These are phyloP conservation scores for Conoideocrella luteorostrata DNA, from an alignment of 2,329 filamentous ascomycete species.

Conservation along the genomic window DNA sequence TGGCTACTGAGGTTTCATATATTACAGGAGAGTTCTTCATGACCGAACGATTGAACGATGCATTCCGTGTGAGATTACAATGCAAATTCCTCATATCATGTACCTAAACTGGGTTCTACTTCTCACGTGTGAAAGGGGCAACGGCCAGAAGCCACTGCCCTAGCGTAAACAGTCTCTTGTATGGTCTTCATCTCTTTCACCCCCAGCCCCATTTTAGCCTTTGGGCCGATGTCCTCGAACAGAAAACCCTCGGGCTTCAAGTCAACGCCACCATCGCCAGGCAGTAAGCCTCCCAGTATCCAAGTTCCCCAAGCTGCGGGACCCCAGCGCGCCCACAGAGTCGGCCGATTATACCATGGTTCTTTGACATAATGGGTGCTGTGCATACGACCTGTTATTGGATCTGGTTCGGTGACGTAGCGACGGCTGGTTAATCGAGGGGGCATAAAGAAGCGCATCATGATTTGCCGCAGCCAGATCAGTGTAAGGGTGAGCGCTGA, in stretches of 20 bases:
- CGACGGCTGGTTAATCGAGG: constrained; percentile 45
- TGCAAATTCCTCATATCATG: too few relatives aligned
- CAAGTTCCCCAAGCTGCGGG: constrained; percentile 44
- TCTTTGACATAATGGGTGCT: constrained; percentile 48
- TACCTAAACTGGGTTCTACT: too few relatives aligned
- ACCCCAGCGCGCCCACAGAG: constrained; percentile 56
- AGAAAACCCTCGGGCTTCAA: constrained; percentile 45
- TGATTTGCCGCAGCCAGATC: constrained; percentile 46
- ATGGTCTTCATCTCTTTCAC: constrained; percentile 23
- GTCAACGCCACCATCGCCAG: constrained; percentile 30
- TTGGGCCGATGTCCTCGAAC: constrained; percentile 57
- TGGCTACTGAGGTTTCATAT: too few relatives aligned
- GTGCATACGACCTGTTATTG: constrained; percentile 46
- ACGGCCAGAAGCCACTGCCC: background rate
- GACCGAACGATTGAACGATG: too few relatives aligned
- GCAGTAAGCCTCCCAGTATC: constrained; percentile 37
- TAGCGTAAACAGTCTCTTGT: constrained; percentile 1
- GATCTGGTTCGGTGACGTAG: constrained; percentile 41
- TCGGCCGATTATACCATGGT: constrained; percentile 59
- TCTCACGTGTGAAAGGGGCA: too few relatives aligned
- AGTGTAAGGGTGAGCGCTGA: constrained; percentile 36
- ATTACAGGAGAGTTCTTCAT: too few relatives aligned
- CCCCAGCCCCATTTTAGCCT: constrained; percentile 45
- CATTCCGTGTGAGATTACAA: too few relatives aligned
- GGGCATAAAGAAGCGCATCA: constrained; percentile 51